phyloP scores from a whole-genome alignment of 305 asterid species.

The Solanum hybrid region DNA sequence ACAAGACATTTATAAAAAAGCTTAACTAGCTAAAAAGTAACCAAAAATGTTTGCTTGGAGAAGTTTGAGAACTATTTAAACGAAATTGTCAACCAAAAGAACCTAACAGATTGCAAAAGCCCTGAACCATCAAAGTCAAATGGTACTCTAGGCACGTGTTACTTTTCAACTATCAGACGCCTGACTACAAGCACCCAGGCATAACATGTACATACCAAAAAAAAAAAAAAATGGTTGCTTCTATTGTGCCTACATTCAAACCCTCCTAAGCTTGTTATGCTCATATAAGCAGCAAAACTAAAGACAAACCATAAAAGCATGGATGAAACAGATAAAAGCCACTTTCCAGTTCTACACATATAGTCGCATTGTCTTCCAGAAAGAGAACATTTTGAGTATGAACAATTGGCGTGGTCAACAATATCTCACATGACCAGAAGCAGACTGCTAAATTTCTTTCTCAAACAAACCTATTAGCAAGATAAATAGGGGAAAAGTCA shows the following conservation, averaged over 20 bases:
- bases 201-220: background rate
- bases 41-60: background rate
- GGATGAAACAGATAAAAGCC: background rate
- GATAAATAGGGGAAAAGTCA: background rate
- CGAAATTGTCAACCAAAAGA: background rate
- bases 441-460: background rate
- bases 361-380: background rate
- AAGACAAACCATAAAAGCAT: background rate
- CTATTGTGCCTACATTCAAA: background rate
- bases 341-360: background rate
- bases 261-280: background rate
- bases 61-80: background rate
- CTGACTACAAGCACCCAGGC: background rate
- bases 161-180: background rate
- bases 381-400: background rate
- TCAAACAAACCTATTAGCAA: background rate
- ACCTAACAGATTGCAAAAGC: background rate
- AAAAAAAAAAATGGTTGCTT: background rate
- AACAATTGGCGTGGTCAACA: background rate
- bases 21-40: background rate
- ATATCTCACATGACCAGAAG: background rate
- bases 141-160: background rate
- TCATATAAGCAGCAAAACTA: background rate
- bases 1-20: background rate
- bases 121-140: background rate